phyloP scores from a whole-genome alignment of 164 flowering plant genomes.

The Magnolia officinalis region DNA sequence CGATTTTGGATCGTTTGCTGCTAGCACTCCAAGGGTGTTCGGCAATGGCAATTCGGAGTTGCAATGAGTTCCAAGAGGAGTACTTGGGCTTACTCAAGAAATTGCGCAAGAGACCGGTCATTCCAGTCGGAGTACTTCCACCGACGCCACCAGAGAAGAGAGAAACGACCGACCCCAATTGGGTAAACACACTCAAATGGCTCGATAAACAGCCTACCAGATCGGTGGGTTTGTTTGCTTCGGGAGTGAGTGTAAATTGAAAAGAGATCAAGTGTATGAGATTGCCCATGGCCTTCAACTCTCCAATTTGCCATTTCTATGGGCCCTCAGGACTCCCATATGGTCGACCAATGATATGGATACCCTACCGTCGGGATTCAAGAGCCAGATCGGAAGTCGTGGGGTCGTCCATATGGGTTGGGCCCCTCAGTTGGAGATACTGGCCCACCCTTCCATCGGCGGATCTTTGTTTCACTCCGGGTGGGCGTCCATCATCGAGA shows the following conservation, averaged over 20 bases:
- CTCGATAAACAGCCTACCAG: constrained; percentile 27
- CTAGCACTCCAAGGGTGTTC: no score
- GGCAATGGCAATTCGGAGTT: no score
- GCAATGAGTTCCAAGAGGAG: no score
- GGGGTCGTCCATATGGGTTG: constrained; percentile 40
- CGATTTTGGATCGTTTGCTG: no score
- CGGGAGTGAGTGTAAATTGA: constrained; percentile 48
- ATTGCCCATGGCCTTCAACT: constrained; percentile 55
- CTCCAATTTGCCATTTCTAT: constrained; percentile 50
- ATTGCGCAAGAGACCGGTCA: constrained; percentile 27
- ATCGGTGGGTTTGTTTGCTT: constrained; percentile 47
- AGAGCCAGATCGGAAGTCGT: constrained; percentile 20
- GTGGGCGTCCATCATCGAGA: constrained; percentile 59
- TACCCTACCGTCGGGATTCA: constrained; percentile 35
- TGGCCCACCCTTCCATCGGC: constrained; percentile 44
- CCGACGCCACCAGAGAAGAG: constrained; percentile 10
- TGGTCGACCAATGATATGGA: constrained; percentile 6
- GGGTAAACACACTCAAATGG: constrained; percentile 37
- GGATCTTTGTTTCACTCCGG: constrained; percentile 66
- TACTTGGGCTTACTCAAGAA: no score
- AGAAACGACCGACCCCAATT: constrained; percentile 9
- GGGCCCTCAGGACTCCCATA: constrained; percentile 33
- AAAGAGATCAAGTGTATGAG: constrained; percentile 27
- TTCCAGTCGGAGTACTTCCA: constrained; percentile 53
- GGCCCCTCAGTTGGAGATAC: constrained; percentile 54